Base-by-base conservation (phyloP, 2,329 filamentous ascomycete species). In the Eutypa lata region DNA sequence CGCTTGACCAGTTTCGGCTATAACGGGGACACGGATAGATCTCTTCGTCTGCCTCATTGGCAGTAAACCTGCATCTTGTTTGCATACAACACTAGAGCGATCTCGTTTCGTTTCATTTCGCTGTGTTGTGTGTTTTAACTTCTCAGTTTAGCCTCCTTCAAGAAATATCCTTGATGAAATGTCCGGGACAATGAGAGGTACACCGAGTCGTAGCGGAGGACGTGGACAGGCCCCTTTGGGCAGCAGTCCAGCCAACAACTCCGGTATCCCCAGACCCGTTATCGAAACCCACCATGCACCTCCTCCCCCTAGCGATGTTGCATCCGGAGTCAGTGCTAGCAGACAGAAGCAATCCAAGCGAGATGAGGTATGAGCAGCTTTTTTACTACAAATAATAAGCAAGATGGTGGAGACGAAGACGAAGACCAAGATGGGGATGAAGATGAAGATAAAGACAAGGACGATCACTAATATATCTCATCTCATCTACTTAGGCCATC, bases 321-420 rank as follows among this genome's bases (percentile, higher is more conserved):
- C 90, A 51, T 86, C 89, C 40, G 63, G 62, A 26, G 83, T 97
- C 76, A 97, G 91, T 75, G 90, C 91, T 64, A 97, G 93, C 73
- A 86, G 94, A 68, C 90, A 94, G 73, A 97, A 97, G 77, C 93
- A 97, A 80, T 88, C 87, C 63, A 97, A 97, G 78, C 87, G 92
- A 74, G 94, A 99, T 87, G 94, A 99, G 89, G 94, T 99, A 79
- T 66, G 83, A 77, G 59, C 16, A 50, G 31, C 24, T 40, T 46
- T 48, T 54, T 26, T 55, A 56, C 53, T 50, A 48, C 57, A 53
- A 51, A 28, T 61, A 19, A 50, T 28, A 35, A 43, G 7, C 8
- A 35, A 38, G 13, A 14, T 38, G 35, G 26, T 31, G 26, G 26
- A 6, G 26, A 31, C 26, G 26, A n/a, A n/a, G n/a, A n/a, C n/a